These are phyloP conservation scores for Hawksworthiomyces lignivorus DNA, from an alignment of 2,329 filamentous ascomycete species.

Conservation along the genomic window DNA sequence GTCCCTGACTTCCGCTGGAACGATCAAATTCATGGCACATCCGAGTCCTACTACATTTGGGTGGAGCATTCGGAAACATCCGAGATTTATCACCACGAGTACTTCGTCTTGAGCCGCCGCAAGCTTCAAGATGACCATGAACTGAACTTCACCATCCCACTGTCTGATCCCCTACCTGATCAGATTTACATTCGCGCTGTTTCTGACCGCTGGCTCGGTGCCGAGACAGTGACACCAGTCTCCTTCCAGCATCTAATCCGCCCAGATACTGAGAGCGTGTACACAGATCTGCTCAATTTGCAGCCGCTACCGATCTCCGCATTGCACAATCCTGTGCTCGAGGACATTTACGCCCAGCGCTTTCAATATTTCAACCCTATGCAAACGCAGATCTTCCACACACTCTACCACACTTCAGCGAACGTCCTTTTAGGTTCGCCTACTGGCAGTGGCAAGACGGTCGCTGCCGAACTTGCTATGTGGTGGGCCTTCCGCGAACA, in stretches of 20 bases:
- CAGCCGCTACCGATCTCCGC: slow-evolving; percentile 84
- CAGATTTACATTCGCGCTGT: slow-evolving; percentile 95
- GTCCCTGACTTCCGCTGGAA: slow-evolving; percentile 93
- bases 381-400: slow-evolving; percentile 98
- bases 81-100: slow-evolving; percentile 96
- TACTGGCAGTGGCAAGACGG: slow-evolving; percentile 94
- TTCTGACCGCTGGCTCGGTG: slow-evolving; percentile 92
- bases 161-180: slow-evolving; percentile 85
- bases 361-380: slow-evolving; percentile 99
- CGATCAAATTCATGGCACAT: slow-evolving; percentile 84
- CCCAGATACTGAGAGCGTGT: slow-evolving; percentile 94
- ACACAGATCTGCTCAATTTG: slow-evolving; percentile 86
- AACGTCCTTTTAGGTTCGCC: slow-evolving; percentile 94
- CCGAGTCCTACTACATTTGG: slow-evolving; percentile 98
- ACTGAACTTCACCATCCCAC: slow-evolving; percentile 92
- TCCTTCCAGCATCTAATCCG: slow-evolving; percentile 97
- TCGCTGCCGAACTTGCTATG: slow-evolving; percentile 94
- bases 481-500: slow-evolving; percentile 98
- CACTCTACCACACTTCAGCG: slow-evolving; percentile 81
- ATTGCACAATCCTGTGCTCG: slow-evolving; percentile 76
- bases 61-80: slow-evolving; percentile 97
- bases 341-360: slow-evolving; percentile 79
- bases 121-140: slow-evolving; percentile 96
- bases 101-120: slow-evolving; percentile 82
- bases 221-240: slow-evolving; percentile 88